Base-by-base conservation (phyloP, 1,284 basidiomycete species). In the Vanrija sp. region DNA sequence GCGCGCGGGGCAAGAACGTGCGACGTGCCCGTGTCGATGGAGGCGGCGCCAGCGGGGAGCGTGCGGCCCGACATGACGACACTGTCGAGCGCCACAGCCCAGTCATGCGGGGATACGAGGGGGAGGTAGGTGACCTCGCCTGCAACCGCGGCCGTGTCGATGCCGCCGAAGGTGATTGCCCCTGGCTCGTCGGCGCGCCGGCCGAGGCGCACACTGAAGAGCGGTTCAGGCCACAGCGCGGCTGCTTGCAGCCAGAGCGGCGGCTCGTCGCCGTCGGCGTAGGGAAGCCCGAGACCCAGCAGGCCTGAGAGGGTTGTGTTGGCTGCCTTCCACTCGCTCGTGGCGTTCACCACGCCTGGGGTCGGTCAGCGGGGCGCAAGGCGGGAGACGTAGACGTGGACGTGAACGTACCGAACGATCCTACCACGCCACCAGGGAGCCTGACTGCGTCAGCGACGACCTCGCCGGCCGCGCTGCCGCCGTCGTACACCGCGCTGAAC, bases 71-170 rank as follows among this genome's bases (percentile, higher is more conserved):
- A 5, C 2, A 34, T 12, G 34, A 12, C 12, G 34, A 34, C 34
- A 21, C 38, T 25, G 46, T 48, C 67, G 0, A 43, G 45, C 21
- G 81, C 70, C 46, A 78, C 80, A 60, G 89, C 84, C 42, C 81
- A 66, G 66, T 80, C 88, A 21, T 29, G 29, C 46, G 12, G 16
- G 12, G 21, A 8, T n/a, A 38, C 6, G 21, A 48, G 34, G 12
- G 8, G 9, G 19, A 48, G 46, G 12, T 34, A 48, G 19, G 6
- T 19, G 34, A 39, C 23, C 12, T 38, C 46, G 3, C 38, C 34
- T 14, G 46, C 19, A 15, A 48, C 14, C n/a, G 34, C 12, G 38
- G 46, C 38, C 16, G 14, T 1, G 34, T 48, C 46, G 14, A 48
- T 38, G 21, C 46, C 34, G 34, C 34, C 34, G 12, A 34, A 39